phyloP scores from a whole-genome alignment of 768 basidiomycete genomes.

The Suillus plorans region DNA sequence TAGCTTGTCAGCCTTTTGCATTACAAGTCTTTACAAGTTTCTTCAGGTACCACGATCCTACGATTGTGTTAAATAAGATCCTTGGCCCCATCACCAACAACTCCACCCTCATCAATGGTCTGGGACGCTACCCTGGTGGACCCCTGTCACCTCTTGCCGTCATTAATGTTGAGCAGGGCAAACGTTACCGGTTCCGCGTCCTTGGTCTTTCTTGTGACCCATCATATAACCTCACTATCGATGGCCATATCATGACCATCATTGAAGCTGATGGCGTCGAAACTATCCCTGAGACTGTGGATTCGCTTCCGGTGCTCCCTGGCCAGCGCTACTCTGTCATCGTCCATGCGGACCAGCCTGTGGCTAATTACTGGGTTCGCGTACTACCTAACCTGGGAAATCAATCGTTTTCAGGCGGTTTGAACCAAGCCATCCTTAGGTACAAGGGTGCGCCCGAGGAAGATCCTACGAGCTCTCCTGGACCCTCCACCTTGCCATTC shows the following conservation, averaged over 20 bases:
- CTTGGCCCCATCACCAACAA: conserved; percentile 26
- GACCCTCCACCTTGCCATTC: conserved; percentile 19
- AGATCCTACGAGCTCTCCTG: conserved; percentile 36
- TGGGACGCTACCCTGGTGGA: conserved; percentile 38
- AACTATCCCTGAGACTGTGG: conserved; percentile 33
- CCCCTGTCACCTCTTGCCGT: conserved; percentile 36
- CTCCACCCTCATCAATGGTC: conserved; percentile 45
- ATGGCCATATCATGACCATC: conserved; percentile 37
- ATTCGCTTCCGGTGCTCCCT: conserved; percentile 42
- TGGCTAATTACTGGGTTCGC: conserved; percentile 45
- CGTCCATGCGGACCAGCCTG: conserved; percentile 35
- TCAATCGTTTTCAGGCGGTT: conserved; percentile 33
- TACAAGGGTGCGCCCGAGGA: conserved; percentile 33
- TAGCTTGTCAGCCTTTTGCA: neutral
- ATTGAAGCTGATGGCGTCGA: conserved; percentile 45
- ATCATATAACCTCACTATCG: conserved; percentile 33
- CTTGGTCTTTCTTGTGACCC: conserved; percentile 35
- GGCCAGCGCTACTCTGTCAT: conserved; percentile 44
- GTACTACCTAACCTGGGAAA: conserved; percentile 29
- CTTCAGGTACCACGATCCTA: conserved; percentile 28
- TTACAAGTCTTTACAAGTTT: neutral
- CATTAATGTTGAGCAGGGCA: conserved; percentile 37
- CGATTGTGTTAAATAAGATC: conserved; percentile 10
- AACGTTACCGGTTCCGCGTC: conserved; percentile 41
- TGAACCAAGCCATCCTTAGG: conserved; percentile 41